Percentiles rank a stretch among this genome's conserved stretches.
Evolutionary conservation across 805 yeast genomes (phyloP).

Genomic region (Myxozyma melibiosi): DNA sequence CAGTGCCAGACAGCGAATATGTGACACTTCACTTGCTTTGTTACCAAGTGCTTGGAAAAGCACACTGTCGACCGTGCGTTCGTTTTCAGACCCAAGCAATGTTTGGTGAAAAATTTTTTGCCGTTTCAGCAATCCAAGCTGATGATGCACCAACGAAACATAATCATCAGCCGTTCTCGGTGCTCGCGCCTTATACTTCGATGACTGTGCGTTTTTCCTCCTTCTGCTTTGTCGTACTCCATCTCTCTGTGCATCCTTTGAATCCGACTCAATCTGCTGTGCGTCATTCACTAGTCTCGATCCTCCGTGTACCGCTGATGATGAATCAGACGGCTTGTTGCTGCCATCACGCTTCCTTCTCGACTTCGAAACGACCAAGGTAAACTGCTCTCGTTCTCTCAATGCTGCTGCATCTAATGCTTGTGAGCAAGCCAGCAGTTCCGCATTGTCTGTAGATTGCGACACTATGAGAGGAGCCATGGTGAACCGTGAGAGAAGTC

Average conservation of each 20-base stretch:
- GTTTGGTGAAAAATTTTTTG: conserved; percentile 4
- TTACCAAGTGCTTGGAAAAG: not conserved
- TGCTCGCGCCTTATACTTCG: conserved; percentile 9
- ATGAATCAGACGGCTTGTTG: too few species aligned
- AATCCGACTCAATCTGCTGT: not conserved
- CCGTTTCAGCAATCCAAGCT: not conserved
- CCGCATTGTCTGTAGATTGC: not conserved
- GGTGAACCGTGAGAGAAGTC: too few species aligned
- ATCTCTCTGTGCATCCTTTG: not conserved
- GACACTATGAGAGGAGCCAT: conserved; percentile 4
- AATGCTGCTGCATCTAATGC: conserved; percentile 12
- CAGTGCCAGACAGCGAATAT: conserved; percentile 68
- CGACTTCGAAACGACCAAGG: conserved; percentile 8
- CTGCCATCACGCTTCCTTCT: not conserved
- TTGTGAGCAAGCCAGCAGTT: conserved; percentile 2
- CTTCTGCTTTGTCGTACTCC: not conserved
- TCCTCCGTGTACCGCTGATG: too few species aligned
- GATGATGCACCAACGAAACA: not conserved
- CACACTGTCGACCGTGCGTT: too few species aligned
- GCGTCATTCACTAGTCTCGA: not conserved
- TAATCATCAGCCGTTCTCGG: conserved; percentile 6
- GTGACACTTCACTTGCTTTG: not conserved
- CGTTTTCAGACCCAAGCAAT: not conserved
- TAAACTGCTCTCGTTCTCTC: conserved; percentile 12
- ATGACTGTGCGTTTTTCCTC: conserved; percentile 20